Evolutionary conservation across 495 filamentous ascomycete species (phyloP), one percentile per base, ranked within the genome.

Genomic region (Penicillium lagena): DNA sequence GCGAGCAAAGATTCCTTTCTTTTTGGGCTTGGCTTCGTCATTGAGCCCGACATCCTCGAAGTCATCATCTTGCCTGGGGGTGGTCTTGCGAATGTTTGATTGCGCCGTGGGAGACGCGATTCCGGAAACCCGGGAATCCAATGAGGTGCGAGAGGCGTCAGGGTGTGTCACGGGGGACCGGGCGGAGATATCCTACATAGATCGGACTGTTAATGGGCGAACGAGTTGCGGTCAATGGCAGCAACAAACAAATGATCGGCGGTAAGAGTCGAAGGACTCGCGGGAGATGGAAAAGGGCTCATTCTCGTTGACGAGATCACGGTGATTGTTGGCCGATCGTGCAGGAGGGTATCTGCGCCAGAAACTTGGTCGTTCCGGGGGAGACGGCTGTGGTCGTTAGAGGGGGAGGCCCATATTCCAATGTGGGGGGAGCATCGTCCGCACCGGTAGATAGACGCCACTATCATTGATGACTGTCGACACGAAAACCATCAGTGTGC

Each of bases 241-340:
- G 45, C 15, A 29, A 72, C 85, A 43, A 77, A 95, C 90, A 71
- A 98, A 98, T 46, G 93, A 96, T 49, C 93, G 83, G 40, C 93
- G 79, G 62, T 98, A 98, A 27, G 91, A 96, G 62, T 98, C 93
- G 63, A 97, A 98, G 8, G 90, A 96, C 67, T 98, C 93, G 52
- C 93, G 82, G 29, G 93, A 96, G 66, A 98, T 98, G 41, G 85
- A 88, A 66, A 98, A 98, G 15, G 87, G 90, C 56, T 97, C 93
- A 57, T 89, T 87, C 46, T 91, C 86, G 55, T 82, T 75, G 43
- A 89, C 70, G 43, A 83, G 75, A 54, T 77, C 81, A 27, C 78
- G 77, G 46, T 83, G 86, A 22, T 22, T 22, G 58, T 83, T 86
- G 7, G 86, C 86, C 1, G 82, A 79, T 51, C 75, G 77, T 10